A percentile compares a stretch with the other conserved stretches of the same genome.
These are phyloP conservation scores for Dalbergia oliveri DNA, from an alignment of 306 rosid genomes.

Conservation along the genomic window DNA sequence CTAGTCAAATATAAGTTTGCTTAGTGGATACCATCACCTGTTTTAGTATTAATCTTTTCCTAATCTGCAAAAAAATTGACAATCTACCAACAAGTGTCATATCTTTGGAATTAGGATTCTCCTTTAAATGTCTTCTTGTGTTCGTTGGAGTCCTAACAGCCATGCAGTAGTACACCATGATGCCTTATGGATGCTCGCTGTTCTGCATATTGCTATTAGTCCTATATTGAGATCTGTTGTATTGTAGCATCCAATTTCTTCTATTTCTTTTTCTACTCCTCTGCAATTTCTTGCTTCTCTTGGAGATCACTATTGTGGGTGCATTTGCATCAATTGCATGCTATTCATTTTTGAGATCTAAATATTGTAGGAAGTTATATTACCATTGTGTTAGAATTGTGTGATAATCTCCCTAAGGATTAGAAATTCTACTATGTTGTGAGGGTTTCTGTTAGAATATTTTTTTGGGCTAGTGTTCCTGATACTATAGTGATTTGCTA, in stretches of 20 bases:
- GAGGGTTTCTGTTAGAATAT: slow-evolving; percentile 5
- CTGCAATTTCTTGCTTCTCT: neutral
- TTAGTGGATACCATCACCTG: neutral
- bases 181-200: slow-evolving; percentile 11
- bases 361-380: neutral
- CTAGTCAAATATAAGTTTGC: neutral
- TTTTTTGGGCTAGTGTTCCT: slow-evolving; percentile 26
- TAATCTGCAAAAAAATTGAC: too few species aligned
- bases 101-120: neutral
- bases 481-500: slow-evolving; percentile 16
- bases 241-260: too few species aligned
- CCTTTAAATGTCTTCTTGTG: neutral
- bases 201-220: too few species aligned
- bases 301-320: neutral
- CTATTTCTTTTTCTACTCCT: neutral
- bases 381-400: slow-evolving; percentile 16
- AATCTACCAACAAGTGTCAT: neutral
- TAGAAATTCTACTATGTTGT: neutral
- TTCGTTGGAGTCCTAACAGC: neutral
- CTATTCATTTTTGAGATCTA: slow-evolving; percentile 11
- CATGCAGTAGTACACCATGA: neutral
- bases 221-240: too few species aligned
- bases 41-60: neutral
- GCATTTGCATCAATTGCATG: neutral
- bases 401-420: neutral